These are phyloP conservation scores for Xylaria sp. DNA, from an alignment of 2,329 filamentous ascomycete species.

Conservation along the genomic window DNA sequence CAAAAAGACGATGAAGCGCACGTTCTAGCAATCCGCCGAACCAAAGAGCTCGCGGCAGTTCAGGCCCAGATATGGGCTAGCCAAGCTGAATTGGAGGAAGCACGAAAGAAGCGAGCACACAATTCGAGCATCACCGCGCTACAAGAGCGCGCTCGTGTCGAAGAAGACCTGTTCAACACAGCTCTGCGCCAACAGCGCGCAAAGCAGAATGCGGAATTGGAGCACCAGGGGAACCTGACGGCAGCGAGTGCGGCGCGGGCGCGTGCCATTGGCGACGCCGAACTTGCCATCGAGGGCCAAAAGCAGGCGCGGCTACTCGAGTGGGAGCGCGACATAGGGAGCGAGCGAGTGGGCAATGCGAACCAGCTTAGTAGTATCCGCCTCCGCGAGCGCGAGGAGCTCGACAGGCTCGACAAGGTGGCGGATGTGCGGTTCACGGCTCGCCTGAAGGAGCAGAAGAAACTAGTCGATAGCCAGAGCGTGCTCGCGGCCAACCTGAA, in stretches of 20 bases:
- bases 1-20: slow-evolving; percentile 57
- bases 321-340: slow-evolving; percentile 55
- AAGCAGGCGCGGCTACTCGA: slow-evolving; percentile 52
- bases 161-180: slow-evolving; percentile 51
- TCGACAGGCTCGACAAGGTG: slow-evolving; percentile 54
- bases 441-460: slow-evolving; percentile 57
- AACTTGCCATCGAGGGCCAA: slow-evolving; percentile 52
- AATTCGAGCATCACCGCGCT: slow-evolving; percentile 52
- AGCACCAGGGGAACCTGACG: slow-evolving; percentile 55
- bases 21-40: slow-evolving; percentile 52
- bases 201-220: slow-evolving; percentile 45
- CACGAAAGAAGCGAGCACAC: slow-evolving; percentile 53
- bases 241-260: slow-evolving; percentile 52
- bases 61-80: slow-evolving; percentile 57
- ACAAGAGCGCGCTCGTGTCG: slow-evolving; percentile 52
- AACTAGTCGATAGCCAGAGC: slow-evolving; percentile 54
- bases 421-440: slow-evolving; percentile 53
- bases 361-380: slow-evolving; percentile 55
- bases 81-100: slow-evolving; percentile 58
- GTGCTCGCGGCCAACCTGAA: slow-evolving; percentile 46
- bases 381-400: slow-evolving; percentile 56
- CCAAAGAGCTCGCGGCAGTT: slow-evolving; percentile 56
- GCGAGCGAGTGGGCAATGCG: slow-evolving; percentile 54
- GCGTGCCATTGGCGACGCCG: slow-evolving; percentile 52
- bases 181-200: slow-evolving; percentile 45